Evolutionary conservation across 129 eudicot species (phyloP), one percentile per base, ranked within the genome.

Genomic region (Lonicera japonica): DNA sequence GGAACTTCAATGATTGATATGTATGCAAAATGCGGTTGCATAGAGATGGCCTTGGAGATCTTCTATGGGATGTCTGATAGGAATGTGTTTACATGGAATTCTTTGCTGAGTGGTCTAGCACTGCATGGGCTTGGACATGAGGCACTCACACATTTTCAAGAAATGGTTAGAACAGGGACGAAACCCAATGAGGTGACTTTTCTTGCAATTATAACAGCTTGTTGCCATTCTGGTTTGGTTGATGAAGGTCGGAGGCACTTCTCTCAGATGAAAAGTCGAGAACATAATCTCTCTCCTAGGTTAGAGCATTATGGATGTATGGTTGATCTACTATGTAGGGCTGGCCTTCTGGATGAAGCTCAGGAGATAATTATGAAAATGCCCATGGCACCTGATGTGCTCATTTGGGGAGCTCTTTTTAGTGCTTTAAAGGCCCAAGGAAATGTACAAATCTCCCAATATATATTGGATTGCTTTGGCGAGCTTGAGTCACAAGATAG

Each of bases 271-370:
- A n/a, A 52, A 17, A 64, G 10, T 12, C 22, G n/a, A 50, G 55
- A 50, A 3, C 21, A 51, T 50, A 51, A 34, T 64, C 38, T 64
- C 1, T 50, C 60, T 29, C 59, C 69, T 10, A 54, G 69, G 18
- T 52, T 64, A 25, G 60, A 64, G 38, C 69, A 64, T 51, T 64
- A 64, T 52, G 69, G 69, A 17, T 52, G 69, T 52, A 64, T 64
- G 20, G 59, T 64, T 15, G 60, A 64, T 51, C 43, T 64, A 29
- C 59, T 64, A 25, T 64, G 69, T 20, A 51, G 54, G 59, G 58
- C 69, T 64, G 69, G 51, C 45, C 69, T 64, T 50, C 59, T 64
- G 25, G 60, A 64, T 64, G 69, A 64, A 64, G 69, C 69, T 7
- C 69, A 63, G 47, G 41, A 64, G n/a, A 29, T 64, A 12, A 38